Conservation (phyloP, 2,329 filamentous ascomycete genomes). For the Colletotrichum sansevieriae region DNA sequence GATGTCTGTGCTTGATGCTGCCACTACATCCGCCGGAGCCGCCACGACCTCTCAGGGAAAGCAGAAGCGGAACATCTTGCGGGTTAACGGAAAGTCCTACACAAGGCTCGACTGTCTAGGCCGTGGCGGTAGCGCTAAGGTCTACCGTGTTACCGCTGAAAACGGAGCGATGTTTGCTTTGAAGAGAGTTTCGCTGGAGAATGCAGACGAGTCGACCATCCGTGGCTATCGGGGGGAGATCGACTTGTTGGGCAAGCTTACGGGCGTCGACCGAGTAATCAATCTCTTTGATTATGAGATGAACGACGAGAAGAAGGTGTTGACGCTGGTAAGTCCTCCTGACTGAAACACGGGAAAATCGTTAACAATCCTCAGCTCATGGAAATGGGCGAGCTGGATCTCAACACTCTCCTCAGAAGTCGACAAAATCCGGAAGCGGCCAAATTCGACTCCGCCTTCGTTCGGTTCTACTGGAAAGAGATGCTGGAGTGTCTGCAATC, state of each 20-base stretch:
- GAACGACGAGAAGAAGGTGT: constrained; percentile 87
- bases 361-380: constrained; percentile 74
- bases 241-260: constrained; percentile 85
- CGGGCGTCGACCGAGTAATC: constrained; percentile 90
- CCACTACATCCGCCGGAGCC: constrained; percentile 85
- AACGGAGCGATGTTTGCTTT: constrained; percentile 96
- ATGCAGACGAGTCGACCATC: constrained; percentile 86
- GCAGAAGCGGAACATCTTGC: constrained; percentile 85
- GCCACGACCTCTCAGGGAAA: constrained; percentile 78
- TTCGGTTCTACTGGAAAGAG: constrained; percentile 99
- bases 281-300: constrained; percentile 92
- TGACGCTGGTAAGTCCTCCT: constrained; percentile 78
- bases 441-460: constrained; percentile 88
- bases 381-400: constrained; percentile 96
- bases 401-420: constrained; percentile 85
- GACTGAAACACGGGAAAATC: neutral
- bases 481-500: constrained; percentile 96
- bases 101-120: constrained; percentile 92
- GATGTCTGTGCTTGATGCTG: constrained; percentile 95
- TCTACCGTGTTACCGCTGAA: constrained; percentile 96
- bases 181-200: constrained; percentile 91
- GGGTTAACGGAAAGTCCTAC: constrained; percentile 91
- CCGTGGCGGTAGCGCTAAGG: constrained; percentile 91
- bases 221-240: constrained; percentile 96
- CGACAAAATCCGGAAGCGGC: constrained; percentile 79